Percentiles rank a stretch among this genome's conserved stretches.
These are phyloP conservation scores for Thuidium tamariscinum DNA, from an alignment of 225 moss, liverwort and hornwort species.

Conservation along the genomic window DNA sequence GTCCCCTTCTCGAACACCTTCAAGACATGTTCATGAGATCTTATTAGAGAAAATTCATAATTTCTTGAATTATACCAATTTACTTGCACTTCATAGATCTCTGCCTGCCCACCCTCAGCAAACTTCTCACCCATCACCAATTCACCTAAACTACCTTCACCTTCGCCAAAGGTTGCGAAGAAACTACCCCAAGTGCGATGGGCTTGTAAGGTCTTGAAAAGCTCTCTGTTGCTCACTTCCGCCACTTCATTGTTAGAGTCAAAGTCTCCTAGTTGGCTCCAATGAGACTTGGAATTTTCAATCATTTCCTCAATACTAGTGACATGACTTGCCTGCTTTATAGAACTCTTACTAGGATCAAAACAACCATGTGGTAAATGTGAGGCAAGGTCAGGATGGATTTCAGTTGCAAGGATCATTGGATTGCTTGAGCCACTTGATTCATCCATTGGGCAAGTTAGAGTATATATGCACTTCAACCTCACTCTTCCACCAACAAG, in stretches of 20 bases:
- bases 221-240: not conserved
- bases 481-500: not conserved
- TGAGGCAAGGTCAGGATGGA: fast-evolving
- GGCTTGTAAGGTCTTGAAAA: not conserved
- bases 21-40: not conserved
- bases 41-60: fast-evolving
- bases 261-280: not conserved
- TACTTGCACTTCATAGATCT: not conserved
- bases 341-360: too few relatives aligned
- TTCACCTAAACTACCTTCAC: not conserved
- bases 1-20: not conserved
- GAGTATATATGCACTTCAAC: not conserved
- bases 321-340: not conserved
- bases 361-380: not conserved
- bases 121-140: not conserved
- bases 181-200: not conserved
- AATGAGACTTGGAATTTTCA: not conserved
- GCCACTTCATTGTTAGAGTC: not conserved
- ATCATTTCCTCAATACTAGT: not conserved
- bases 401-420: not conserved
- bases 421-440: not conserved
- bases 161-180: fast-evolving
- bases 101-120: not conserved
- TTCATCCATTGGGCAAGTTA: not conserved
- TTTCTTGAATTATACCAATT: fast-evolving